phyloP scores from a whole-genome alignment of 352 stramenopile species.

The Globisporangium irregulare region DNA sequence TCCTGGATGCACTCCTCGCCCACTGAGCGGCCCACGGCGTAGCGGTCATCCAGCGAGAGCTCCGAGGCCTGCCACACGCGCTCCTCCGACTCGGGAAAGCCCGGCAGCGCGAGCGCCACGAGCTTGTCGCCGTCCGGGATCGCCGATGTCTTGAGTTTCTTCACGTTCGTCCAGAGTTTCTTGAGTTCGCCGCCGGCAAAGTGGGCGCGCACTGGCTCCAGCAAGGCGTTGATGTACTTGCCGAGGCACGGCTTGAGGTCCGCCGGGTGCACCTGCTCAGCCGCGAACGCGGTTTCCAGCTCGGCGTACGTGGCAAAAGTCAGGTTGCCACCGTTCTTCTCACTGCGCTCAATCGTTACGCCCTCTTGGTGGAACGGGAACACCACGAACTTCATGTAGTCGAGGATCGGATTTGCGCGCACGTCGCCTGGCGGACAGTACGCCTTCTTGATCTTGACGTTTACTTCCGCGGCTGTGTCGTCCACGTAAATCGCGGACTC shows the following conservation, averaged over 20 bases:
- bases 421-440: slow-evolving; percentile 93
- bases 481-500: slow-evolving; percentile 99
- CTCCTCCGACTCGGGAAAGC: slow-evolving; percentile 58
- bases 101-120: slow-evolving; percentile 53
- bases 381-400: slow-evolving; percentile 97
- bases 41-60: slow-evolving; percentile 81
- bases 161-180: slow-evolving; percentile 94
- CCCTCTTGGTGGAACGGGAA: slow-evolving; percentile 80
- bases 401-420: slow-evolving; percentile 92
- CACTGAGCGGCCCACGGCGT: slow-evolving; percentile 76
- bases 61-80: slow-evolving; percentile 72
- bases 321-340: slow-evolving; percentile 83
- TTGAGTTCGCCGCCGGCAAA: slow-evolving; percentile 94
- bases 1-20: slow-evolving; percentile 94
- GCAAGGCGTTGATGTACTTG: slow-evolving; percentile 91
- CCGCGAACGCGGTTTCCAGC: slow-evolving; percentile 90
- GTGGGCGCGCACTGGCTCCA: slow-evolving; percentile 96
- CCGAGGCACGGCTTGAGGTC: slow-evolving; percentile 95
- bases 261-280: slow-evolving; percentile 93
- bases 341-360: slow-evolving; percentile 73
- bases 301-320: slow-evolving; percentile 90
- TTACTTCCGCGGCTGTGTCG: slow-evolving; percentile 92
- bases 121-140: slow-evolving; percentile 71
- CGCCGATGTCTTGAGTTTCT: slow-evolving; percentile 77
- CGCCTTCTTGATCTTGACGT: slow-evolving; percentile 98